Percentiles rank a stretch among this genome's conserved stretches.
These are phyloP conservation scores for Vanderwaltozyma verrucispora DNA, from an alignment of 805 yeast genomes.

Conservation along the genomic window DNA sequence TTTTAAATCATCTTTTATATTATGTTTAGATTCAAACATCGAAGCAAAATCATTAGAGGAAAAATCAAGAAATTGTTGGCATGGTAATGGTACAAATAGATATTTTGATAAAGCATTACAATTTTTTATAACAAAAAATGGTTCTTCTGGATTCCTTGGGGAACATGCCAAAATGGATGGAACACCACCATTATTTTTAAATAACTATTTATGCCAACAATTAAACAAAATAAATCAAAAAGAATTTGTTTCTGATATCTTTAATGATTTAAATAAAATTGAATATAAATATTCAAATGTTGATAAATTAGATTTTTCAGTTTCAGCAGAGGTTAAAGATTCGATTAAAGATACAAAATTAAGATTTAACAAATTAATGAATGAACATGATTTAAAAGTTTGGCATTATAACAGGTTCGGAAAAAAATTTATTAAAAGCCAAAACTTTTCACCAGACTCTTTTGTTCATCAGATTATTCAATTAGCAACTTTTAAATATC, in stretches of 20 bases:
- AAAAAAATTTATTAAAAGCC: constrained; percentile 71
- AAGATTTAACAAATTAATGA: constrained; percentile 43
- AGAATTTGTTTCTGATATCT: constrained; percentile 14
- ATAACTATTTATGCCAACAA: constrained; percentile 58
- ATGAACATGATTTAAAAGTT: constrained; percentile 62
- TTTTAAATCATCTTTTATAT: constrained; percentile 66
- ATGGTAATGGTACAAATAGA: constrained; percentile 88
- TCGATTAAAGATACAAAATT: constrained; percentile 47
- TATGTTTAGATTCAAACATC: constrained; percentile 60
- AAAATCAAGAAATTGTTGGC: constrained; percentile 82
- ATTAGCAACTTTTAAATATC: constrained; percentile 75
- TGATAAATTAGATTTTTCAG: constrained; percentile 36
- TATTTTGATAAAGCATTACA: constrained; percentile 88
- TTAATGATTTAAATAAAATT: neutral
- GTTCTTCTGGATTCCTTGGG: constrained; percentile 85
- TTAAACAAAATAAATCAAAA: constrained; percentile 38
- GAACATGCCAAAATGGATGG: constrained; percentile 99
- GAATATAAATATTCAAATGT: neutral
- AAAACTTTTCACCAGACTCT: constrained; percentile 88
- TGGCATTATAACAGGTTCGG: constrained; percentile 82
- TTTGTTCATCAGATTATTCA: constrained; percentile 85
- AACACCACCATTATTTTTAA: constrained; percentile 83
- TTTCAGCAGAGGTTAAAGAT: constrained; percentile 39
- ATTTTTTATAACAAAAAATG: constrained; percentile 71
- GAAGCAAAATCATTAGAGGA: constrained; percentile 71